phyloP scores from a whole-genome alignment of 306 rosid species.

The Nissolia schottii region DNA sequence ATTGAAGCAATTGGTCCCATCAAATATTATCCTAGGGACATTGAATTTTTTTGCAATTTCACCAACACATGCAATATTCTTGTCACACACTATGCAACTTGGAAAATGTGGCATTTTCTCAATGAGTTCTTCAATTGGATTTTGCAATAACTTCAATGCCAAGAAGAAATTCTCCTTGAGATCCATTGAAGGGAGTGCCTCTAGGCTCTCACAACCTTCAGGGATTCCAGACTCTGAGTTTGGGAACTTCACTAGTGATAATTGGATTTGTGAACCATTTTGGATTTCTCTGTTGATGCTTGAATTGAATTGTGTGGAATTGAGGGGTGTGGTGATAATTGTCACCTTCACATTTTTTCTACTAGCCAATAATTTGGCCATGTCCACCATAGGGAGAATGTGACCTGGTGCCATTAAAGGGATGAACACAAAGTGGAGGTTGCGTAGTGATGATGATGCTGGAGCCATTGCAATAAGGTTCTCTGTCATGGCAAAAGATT shows the following conservation, averaged over 20 bases:
- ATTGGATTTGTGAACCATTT: conserved; percentile 29
- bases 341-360: conserved; percentile 46
- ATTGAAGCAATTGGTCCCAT: conserved; percentile 30
- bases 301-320: conserved; percentile 37
- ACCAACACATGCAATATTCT: conserved; percentile 34
- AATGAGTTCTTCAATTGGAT: conserved; percentile 26
- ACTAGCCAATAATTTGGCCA: conserved; percentile 51
- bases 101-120: conserved; percentile 32
- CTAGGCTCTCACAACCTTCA: conserved; percentile 41
- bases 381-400: conserved; percentile 73
- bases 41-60: conserved; percentile 20
- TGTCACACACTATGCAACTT: conserved; percentile 41
- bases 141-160: conserved; percentile 34
- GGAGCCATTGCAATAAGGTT: conserved; percentile 11
- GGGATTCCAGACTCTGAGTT: conserved; percentile 37
- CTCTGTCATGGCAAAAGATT: neutral
- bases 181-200: conserved; percentile 48
- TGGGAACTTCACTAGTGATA: conserved; percentile 32
- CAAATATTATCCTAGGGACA: conserved; percentile 47
- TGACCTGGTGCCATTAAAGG: conserved; percentile 80
- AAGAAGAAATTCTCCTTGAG: conserved; percentile 35
- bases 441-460: neutral
- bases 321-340: conserved; percentile 59
- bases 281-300: conserved; percentile 31
- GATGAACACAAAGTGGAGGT: conserved; percentile 52